Base-by-base conservation (phyloP, 257 asterid genomes). In the Nicotiana tabacum region DNA sequence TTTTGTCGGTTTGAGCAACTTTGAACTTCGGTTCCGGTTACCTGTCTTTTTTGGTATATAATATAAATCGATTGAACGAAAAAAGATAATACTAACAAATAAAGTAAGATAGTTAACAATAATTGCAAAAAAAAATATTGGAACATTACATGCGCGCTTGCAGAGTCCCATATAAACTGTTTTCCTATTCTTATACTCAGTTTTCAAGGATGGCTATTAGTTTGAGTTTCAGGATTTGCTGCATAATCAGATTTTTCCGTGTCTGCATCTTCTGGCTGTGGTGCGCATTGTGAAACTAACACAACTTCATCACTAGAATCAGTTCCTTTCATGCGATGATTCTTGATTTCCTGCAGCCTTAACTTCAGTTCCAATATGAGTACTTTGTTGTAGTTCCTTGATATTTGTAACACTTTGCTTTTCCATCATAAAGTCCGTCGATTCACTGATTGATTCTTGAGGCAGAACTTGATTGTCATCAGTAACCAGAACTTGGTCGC, bases 381-480 rank as follows among this genome's bases (percentile, higher is more conserved):
- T 18, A 66, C 65, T 85, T 16, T 80, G 70, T 7, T 39, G 33
- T 7, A 43, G 3, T 9, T 11, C 66, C 30, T 61, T 77, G 56
- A 24, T 37, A 15, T 82, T 82, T 0, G 81, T 53, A 60, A 84
- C 62, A 68, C 35, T 84, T 16, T 66, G 79, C 74, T 24, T 90
- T 9, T 80, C 89, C 84, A 81, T 69, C 58, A 76, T 37, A 33
- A 89, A 84, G 29, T 88, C 86, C 51, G 64, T 15, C 8, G 88
- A 84, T 77, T 87, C 83, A 1, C 78, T 77, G 4, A 80, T 82
- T 12, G 85, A 78, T 12, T 88, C 89, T 3, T 85, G 87, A 15
- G 89, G 91, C 39, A 87, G 88, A 83, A 86, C 43, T 32, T 90
- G 90, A 46, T 90, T 90, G 65, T 88, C 90, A 12, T 86, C 88